Conservation (phyloP, 2,329 filamentous ascomycete genomes). For the Colletotrichum spaethianum region DNA sequence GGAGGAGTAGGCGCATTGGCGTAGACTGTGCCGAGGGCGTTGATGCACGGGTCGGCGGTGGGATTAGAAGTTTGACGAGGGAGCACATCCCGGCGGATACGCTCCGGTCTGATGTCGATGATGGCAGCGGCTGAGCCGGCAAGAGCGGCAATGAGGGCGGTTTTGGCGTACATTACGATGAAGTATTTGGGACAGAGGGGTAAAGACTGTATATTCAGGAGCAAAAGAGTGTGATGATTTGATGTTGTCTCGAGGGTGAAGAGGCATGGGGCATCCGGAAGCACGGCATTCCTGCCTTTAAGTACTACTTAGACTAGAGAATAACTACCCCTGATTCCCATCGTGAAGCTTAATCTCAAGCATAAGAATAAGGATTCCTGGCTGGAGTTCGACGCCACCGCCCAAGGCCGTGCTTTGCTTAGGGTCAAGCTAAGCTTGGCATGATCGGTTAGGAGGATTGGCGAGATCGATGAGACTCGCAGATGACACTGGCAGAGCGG, state of each 20-base stretch:
- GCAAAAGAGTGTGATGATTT: not conserved
- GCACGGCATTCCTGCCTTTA: not conserved
- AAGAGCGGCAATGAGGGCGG: slow-evolving; percentile 44
- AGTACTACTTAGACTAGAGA: not conserved
- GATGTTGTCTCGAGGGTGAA: not conserved
- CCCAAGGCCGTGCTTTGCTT: not conserved
- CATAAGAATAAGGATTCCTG: not conserved
- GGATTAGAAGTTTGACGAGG: slow-evolving; percentile 45
- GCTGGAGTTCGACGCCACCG: slow-evolving; percentile 1
- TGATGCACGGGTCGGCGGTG: slow-evolving; percentile 40
- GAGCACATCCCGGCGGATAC: slow-evolving; percentile 41
- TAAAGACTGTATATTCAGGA: not conserved
- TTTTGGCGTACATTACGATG: slow-evolving; percentile 46
- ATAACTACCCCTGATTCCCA: slow-evolving; percentile 18
- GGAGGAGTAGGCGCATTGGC: slow-evolving; percentile 45
- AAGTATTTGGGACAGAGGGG: not conserved
- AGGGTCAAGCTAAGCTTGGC: slow-evolving; percentile 17
- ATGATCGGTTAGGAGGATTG: not conserved
- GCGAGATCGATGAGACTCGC: not conserved
- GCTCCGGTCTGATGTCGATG: slow-evolving; percentile 36
- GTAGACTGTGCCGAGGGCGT: slow-evolving; percentile 42
- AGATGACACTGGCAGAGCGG: not conserved
- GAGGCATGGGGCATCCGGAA: not conserved
- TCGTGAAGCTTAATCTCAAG: slow-evolving; percentile 21
- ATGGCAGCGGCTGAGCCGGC: slow-evolving; percentile 44